phyloP scores from a whole-genome alignment of 2,329 filamentous ascomycete species.

The Aspergillus cejpii region DNA sequence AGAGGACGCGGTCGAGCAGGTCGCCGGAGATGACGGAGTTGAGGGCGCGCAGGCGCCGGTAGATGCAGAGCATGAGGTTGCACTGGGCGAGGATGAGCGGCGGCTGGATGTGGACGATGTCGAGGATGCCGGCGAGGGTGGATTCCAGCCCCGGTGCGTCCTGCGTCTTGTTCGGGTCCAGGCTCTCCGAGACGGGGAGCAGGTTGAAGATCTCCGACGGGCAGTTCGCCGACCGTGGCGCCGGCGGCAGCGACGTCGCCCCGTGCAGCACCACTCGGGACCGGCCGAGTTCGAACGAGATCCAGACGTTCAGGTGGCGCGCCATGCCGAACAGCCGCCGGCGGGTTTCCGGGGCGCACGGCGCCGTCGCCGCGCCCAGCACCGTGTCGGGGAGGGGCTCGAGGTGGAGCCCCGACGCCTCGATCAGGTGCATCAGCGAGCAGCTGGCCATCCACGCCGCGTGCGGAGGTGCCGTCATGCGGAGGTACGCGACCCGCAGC shows the following conservation, averaged over 20 bases:
- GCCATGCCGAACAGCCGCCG: slow-evolving; percentile 47
- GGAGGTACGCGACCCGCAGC: slow-evolving; percentile 49
- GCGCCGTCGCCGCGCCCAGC: slow-evolving; percentile 10
- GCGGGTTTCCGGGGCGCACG: slow-evolving; percentile 34
- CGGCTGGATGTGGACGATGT: slow-evolving; percentile 36
- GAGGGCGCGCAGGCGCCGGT: slow-evolving; percentile 48
- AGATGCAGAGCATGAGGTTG: slow-evolving; percentile 52
- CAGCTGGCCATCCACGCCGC: slow-evolving; percentile 52
- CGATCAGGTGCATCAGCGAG: slow-evolving; percentile 52
- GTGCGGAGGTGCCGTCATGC: slow-evolving; percentile 50
- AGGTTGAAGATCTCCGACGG: slow-evolving; percentile 48
- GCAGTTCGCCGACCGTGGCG: slow-evolving; percentile 36
- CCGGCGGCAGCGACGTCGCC: slow-evolving; percentile 40
- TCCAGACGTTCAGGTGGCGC: slow-evolving; percentile 54
- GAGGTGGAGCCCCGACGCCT: slow-evolving; percentile 43
- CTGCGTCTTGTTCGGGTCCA: slow-evolving; percentile 47
- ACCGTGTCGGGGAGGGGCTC: slow-evolving; percentile 18
- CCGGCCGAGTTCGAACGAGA: slow-evolving; percentile 53
- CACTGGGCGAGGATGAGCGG: slow-evolving; percentile 47
- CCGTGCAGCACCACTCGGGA: slow-evolving; percentile 47
- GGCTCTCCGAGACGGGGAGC: slow-evolving; percentile 48
- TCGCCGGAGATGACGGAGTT: slow-evolving; percentile 42
- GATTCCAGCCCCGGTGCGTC: slow-evolving; percentile 41
- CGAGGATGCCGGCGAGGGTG: slow-evolving; percentile 40
- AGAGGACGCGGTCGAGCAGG: slow-evolving; percentile 45